Conservation (phyloP, 176 grass and related monocot genomes). For the Otatea glauca region DNA sequence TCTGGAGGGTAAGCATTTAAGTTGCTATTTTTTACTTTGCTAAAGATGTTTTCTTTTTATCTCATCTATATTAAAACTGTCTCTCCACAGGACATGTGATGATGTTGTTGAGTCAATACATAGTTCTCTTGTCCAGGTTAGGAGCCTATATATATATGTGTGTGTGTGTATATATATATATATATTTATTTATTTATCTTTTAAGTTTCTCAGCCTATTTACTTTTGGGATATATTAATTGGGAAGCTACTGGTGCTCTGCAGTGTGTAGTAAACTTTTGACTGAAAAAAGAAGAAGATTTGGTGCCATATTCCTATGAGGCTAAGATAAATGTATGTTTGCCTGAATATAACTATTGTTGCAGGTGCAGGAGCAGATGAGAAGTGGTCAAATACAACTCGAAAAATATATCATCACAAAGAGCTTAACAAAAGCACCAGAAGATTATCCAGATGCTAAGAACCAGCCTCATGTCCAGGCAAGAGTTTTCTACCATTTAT, state of each 20-base stretch:
- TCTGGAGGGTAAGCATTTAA: conserved; percentile 72
- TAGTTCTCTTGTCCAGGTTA: conserved; percentile 80
- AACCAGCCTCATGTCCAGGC: conserved; percentile 99
- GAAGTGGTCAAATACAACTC: conserved; percentile 86
- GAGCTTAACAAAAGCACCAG: conserved; percentile 90
- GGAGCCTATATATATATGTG: neutral
- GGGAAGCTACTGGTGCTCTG: conserved; percentile 25
- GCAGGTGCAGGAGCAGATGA: conserved; percentile 93
- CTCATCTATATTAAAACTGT: conserved; percentile 42
- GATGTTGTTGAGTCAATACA: conserved; percentile 80
- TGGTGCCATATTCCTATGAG: neutral
- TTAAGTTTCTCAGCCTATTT: conserved; percentile 26
- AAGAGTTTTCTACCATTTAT: conserved; percentile 39
- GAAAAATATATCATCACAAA: conserved; percentile 97
- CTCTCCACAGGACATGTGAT: conserved; percentile 66
- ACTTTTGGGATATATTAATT: neutral
- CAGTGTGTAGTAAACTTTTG: neutral
- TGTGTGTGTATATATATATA: neutral
- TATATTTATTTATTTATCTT: neutral
- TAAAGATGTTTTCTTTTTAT: neutral
- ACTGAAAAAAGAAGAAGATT: neutral
- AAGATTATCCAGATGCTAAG: conserved; percentile 98
- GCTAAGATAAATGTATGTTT: neutral
- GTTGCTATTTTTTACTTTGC: conserved; percentile 31
- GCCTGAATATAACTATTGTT: conserved; percentile 33